A percentile compares a stretch with the other conserved stretches of the same genome.
phyloP scores from a whole-genome alignment of 1,284 basidiomycete species.

The Phylloboletellus chloephorus region DNA sequence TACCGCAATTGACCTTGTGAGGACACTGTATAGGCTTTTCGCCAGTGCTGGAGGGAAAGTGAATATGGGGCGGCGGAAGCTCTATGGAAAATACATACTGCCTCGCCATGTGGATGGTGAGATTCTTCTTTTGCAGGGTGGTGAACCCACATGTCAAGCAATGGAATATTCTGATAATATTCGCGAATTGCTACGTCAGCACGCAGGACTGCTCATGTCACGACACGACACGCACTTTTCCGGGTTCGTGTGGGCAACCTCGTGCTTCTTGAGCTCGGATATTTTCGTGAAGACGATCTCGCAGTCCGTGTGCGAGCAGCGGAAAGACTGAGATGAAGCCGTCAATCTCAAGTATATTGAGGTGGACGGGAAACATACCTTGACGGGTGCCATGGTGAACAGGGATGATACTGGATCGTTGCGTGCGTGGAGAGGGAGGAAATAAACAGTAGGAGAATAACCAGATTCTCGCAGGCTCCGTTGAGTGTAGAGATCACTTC shows the following conservation, averaged over 20 bases:
- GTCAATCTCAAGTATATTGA: neutral
- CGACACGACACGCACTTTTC: neutral
- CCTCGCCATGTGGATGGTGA: constrained; percentile 2
- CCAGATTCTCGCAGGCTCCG: constrained; percentile 4
- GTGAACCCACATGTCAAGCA: constrained; percentile 11
- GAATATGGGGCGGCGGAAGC: neutral
- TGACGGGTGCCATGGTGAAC: constrained; percentile 3
- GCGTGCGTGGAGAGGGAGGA: neutral
- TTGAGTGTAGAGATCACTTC: neutral
- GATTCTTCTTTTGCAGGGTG: constrained; percentile 8
- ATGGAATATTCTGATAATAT: constrained; percentile 4
- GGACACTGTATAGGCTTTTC: constrained; percentile 9
- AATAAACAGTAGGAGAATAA: constrained; percentile 7
- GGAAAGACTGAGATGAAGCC: constrained; percentile 4
- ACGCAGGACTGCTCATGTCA: neutral
- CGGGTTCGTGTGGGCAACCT: constrained; percentile 2
- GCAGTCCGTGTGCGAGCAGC: constrained; percentile 11
- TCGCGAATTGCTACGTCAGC: neutral
- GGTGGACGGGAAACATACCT: constrained; percentile 1
- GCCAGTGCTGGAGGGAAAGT: constrained; percentile 13
- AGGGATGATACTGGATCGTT: neutral
- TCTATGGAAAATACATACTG: constrained; percentile 11
- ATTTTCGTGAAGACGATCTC: constrained; percentile 3
- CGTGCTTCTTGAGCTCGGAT: constrained; percentile 15
- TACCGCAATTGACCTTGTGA: neutral